Base-by-base conservation (phyloP, 805 yeast genomes). In the Saturnispora silvae region DNA sequence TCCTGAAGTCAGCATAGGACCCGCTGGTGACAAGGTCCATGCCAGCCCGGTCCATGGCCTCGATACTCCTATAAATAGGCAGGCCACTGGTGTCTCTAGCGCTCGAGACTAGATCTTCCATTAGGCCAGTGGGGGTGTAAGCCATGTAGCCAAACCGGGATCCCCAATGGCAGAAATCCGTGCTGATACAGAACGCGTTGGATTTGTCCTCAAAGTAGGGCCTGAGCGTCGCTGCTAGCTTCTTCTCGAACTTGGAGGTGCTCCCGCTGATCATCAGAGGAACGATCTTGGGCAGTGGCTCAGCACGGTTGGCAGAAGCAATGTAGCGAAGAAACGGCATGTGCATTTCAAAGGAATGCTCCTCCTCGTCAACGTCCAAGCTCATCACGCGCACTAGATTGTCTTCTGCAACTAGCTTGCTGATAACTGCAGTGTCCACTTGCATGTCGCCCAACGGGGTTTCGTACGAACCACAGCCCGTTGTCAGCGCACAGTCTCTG, bases 81-180 rank as follows among this genome's bases (percentile, higher is more conserved):
- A 38, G 23, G 28, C 30, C 29, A 7, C 38, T 43, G 31, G 39
- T 49, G 22, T 9, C 36, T 15, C 35, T 39, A 11, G 10, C 28
- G n/a, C 15, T n/a, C 28, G 10, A 11, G 11, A 5, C 32, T 14
- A 57, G 37, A 17, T 46, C 43, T 3, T 41, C 31, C 2, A 47
- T n/a, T 18, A 53, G 50, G 1, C 61, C 64, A 13, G 56, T 53
- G 11, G 63, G 49, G 0, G 75, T 64, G 44, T 75, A 77, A 5
- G 62, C 59, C 3, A 71, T 72, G 49, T 74, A 81, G 11, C 69
- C 70, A 50, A 80, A 81, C 27, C 83, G 56, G 3, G 64, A 47
- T 1, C 87, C 87, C 98, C 98, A 92, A 54, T 92, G 98, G 52
- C 96, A 87, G 51, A 92, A 92, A 61, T 92, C 98, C 2, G 89